Conservation (phyloP, 768 basidiomycete species). For the Tephrocybe rancida region DNA sequence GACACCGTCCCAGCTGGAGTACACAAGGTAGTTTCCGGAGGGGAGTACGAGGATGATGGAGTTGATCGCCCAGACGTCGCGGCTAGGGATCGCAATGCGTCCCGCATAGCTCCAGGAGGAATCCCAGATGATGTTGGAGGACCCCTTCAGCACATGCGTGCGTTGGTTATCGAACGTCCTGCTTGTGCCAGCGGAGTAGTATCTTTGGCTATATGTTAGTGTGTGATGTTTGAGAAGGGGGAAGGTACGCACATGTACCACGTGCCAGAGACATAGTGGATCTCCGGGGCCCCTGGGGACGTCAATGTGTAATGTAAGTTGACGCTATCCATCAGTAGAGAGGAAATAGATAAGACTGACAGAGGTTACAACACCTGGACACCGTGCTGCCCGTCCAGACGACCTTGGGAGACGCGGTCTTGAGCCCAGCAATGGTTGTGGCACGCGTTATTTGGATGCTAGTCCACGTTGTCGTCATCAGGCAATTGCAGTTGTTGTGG, state of each 20-base stretch:
- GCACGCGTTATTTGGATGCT: conserved; percentile 32
- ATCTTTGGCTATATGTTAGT: conserved; percentile 17
- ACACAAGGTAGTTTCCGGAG: conserved; percentile 28
- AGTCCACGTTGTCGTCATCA: conserved; percentile 31
- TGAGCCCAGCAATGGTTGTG: conserved; percentile 32
- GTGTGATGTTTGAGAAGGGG: background rate
- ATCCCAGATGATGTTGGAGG: conserved; percentile 33
- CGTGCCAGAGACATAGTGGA: conserved; percentile 30
- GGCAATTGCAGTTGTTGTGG: too few relatives aligned
- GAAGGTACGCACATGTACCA: conserved; percentile 29
- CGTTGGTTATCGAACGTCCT: conserved; percentile 34
- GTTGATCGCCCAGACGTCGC: conserved; percentile 38
- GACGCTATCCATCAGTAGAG: too few relatives aligned
- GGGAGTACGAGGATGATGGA: conserved; percentile 32
- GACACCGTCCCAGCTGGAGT: conserved; percentile 33
- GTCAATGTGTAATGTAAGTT: too few relatives aligned
- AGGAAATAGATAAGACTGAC: too few relatives aligned
- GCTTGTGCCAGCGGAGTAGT: conserved; percentile 32
- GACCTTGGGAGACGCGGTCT: conserved; percentile 33
- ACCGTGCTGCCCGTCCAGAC: conserved; percentile 31
- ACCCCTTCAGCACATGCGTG: conserved; percentile 32
- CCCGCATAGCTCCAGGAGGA: conserved; percentile 34
- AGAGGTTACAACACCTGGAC: conserved; percentile 31
- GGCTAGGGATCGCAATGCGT: conserved; percentile 31
- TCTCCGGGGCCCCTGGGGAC: conserved; percentile 36